Percentiles rank a stretch among this genome's conserved stretches.
These are phyloP conservation scores for Fagopyrum esculentum DNA, from an alignment of 148 eudicot genomes.

Conservation along the genomic window DNA sequence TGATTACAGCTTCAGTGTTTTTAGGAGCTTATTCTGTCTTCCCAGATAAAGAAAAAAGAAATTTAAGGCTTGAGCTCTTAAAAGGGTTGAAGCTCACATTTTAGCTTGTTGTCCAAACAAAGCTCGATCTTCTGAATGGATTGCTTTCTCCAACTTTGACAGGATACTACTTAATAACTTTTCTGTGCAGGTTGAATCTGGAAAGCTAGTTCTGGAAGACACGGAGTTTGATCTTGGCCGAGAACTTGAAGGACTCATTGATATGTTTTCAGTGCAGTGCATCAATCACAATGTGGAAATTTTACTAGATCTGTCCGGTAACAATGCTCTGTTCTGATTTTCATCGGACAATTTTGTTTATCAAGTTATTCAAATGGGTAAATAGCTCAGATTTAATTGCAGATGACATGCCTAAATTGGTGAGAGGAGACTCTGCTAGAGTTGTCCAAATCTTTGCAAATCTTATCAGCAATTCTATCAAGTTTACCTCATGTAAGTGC, in stretches of 20 bases:
- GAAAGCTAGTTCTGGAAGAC: slow-evolving; percentile 85
- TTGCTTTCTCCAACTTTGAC: neutral
- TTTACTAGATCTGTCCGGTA: slow-evolving; percentile 86
- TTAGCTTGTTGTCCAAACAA: neutral
- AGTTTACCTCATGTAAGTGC: slow-evolving; percentile 81
- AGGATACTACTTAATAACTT: neutral
- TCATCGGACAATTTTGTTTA: neutral
- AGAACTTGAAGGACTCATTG: slow-evolving; percentile 95
- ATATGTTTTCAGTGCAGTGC: slow-evolving; percentile 95
- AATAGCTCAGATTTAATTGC: slow-evolving; percentile 11
- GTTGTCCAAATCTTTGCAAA: slow-evolving; percentile 94
- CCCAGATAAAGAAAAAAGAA: neutral
- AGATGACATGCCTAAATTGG: slow-evolving; percentile 95
- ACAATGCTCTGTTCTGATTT: neutral
- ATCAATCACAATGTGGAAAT: slow-evolving; percentile 86
- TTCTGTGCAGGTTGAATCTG: slow-evolving; percentile 76
- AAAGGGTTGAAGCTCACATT: neutral
- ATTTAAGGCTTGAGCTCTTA: neutral
- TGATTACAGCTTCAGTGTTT: neutral
- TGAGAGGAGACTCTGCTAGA: slow-evolving; percentile 90
- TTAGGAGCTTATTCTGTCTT: neutral
- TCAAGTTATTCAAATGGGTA: neutral
- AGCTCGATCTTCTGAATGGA: neutral
- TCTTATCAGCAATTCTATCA: slow-evolving; percentile 89
- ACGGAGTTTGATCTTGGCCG: slow-evolving; percentile 80